Evolutionary conservation across 169 alveolate species (phyloP), one percentile per base, ranked within the genome.

Genomic region (Cryptosporidium meleagridis): DNA sequence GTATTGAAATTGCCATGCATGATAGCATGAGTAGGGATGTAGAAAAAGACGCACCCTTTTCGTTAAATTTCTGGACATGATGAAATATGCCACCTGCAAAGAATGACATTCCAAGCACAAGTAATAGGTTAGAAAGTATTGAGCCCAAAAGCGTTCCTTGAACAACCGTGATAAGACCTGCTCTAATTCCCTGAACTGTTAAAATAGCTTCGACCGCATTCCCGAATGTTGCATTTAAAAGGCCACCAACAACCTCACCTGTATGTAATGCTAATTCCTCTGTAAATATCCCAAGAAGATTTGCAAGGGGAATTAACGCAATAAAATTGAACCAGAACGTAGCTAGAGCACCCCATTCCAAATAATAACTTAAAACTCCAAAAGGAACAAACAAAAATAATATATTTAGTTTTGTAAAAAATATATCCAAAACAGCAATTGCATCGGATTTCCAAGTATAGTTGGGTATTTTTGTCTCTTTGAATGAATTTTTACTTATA

Each of bases 121-220:
- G 93, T 75, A 95, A 69, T 71, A 94, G 75, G 62, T 95, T 95
- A 26, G 97, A 95, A 31, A 95, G 84, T 45, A 95, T 95, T 18
- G 96, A 92, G 48, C 97, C 97, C 85, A 95, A 65, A 59, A 95
- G 75, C 29, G 97, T 94, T 21, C 97, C 97, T 91, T 95, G 96
- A n/a, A 95, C 97, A 45, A 95, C 96, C 31, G 92, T 92, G n/a
- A 95, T 73, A 55, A 92, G 69, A 12, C 96, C 95, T 92, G 93
- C 91, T 59, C 65, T 70, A 70, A 84, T 86, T 10, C 95, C 94
- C 94, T 96, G 97, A 31, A 96, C 93, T 33, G 97, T 91, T 75
- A 96, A 86, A 62, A 96, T 96, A 95, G 95, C 94, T 85, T 96
- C 98, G 62, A 95, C 96, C 3, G 97, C 96, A 91, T 96, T 96